Conservation (phyloP, 2,329 filamentous ascomycete species). For the Monilinia aucupariae region DNA sequence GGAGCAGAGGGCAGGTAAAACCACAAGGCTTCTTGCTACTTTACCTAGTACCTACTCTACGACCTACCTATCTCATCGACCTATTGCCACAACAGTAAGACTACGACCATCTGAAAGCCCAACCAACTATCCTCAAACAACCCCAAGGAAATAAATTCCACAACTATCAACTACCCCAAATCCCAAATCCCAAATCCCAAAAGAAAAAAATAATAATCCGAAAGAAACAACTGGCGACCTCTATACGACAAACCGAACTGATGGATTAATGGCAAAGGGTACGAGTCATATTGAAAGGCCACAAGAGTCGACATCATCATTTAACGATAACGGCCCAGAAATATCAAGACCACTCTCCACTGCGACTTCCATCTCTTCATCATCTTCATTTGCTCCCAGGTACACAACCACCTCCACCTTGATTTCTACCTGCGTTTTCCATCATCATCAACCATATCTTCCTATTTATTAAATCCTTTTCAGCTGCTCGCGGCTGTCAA, state of each 20-base stretch:
- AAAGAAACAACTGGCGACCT: constrained; percentile 10
- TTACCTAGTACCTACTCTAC: not conserved
- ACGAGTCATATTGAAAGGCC: constrained; percentile 18
- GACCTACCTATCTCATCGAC: too few relatives aligned
- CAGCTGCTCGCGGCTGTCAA: constrained; percentile 20
- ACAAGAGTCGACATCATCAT: constrained; percentile 17
- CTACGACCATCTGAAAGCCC: too few relatives aligned
- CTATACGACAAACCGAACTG: constrained; percentile 9
- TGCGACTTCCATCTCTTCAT: constrained; percentile 19
- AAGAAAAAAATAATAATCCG: not conserved
- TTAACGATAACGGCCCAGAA: constrained; percentile 17
- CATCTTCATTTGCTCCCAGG: constrained; percentile 20
- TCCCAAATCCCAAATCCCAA: too few relatives aligned
- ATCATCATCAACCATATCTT: constrained; percentile 13
- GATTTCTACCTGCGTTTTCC: constrained; percentile 13
- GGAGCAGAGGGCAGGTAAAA: too few relatives aligned
- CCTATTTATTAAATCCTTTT: constrained; percentile 13
- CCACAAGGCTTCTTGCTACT: too few relatives aligned
- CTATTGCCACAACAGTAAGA: too few relatives aligned
- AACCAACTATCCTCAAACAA: too few relatives aligned
- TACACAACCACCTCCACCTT: constrained; percentile 23
- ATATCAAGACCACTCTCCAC: constrained; percentile 17
- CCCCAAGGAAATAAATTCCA: not conserved
- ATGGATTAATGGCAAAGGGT: constrained; percentile 19
- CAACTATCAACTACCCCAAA: too few relatives aligned